A percentile compares a stretch with the other conserved stretches of the same genome.
Evolutionary conservation across 2,329 filamentous ascomycete genomes (phyloP).

Genomic region (Penicillium sp.): DNA sequence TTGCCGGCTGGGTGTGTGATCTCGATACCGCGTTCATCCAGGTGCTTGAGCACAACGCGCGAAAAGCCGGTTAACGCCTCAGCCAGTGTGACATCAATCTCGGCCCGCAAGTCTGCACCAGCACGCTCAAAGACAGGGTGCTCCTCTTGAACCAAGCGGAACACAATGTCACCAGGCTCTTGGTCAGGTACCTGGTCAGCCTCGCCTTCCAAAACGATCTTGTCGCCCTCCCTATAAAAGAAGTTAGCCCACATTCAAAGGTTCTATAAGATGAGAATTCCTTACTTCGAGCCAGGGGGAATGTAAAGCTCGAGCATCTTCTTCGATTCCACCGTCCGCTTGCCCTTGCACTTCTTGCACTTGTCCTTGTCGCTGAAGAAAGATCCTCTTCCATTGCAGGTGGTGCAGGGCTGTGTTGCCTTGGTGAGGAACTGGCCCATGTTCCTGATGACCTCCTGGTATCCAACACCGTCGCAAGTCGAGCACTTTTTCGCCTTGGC

Average conservation of each 20-base stretch:
- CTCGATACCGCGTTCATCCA: slow-evolving; percentile 86
- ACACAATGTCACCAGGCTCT: slow-evolving; percentile 87
- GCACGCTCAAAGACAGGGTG: slow-evolving; percentile 79
- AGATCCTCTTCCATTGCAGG: slow-evolving; percentile 78
- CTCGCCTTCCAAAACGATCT: slow-evolving; percentile 85
- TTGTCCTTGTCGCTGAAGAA: slow-evolving; percentile 94
- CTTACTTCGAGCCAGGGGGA: slow-evolving; percentile 69
- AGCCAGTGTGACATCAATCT: slow-evolving; percentile 72
- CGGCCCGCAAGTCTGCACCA: slow-evolving; percentile 76
- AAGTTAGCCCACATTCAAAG: background rate
- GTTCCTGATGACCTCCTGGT: slow-evolving; percentile 71
- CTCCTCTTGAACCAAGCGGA: slow-evolving; percentile 74
- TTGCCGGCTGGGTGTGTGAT: slow-evolving; percentile 75
- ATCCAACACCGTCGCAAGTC: slow-evolving; percentile 75
- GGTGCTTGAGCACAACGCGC: slow-evolving; percentile 81
- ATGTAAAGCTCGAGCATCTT: slow-evolving; percentile 97
- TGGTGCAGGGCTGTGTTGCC: slow-evolving; percentile 71
- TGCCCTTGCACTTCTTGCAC: slow-evolving; percentile 98
- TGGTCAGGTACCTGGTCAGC: slow-evolving; percentile 88
- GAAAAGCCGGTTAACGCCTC: slow-evolving; percentile 88
- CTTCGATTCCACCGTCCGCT: slow-evolving; percentile 76
- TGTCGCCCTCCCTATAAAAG: slow-evolving; percentile 63
- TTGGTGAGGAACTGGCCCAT: slow-evolving; percentile 83
- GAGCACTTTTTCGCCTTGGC: slow-evolving; percentile 79
- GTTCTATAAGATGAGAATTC: background rate